A percentile compares a stretch with the other conserved stretches of the same genome.
phyloP scores from a whole-genome alignment of 2,329 filamentous ascomycete genomes.

The Hymenoscyphus repandus region DNA sequence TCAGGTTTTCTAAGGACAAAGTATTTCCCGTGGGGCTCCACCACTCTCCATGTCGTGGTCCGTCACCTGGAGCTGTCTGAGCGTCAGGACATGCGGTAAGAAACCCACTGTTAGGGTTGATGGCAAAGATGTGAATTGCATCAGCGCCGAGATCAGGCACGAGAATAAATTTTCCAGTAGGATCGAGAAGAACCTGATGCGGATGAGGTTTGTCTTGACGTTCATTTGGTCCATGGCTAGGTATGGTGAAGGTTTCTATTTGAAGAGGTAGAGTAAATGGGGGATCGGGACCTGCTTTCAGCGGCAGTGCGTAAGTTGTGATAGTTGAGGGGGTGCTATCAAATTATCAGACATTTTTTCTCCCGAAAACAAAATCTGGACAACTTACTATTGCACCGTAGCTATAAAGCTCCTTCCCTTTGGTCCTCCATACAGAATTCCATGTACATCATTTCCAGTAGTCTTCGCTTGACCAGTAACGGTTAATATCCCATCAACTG shows the following conservation, averaged over 20 bases:
- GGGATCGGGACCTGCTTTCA: slow-evolving; percentile 5
- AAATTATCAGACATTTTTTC: slow-evolving; percentile 1
- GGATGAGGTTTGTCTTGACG: slow-evolving; percentile 40
- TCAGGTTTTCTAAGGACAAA: background rate
- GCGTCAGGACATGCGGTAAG: slow-evolving; percentile 35
- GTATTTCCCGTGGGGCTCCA: slow-evolving; percentile 28
- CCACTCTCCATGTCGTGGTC: slow-evolving; percentile 47
- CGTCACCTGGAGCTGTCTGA: slow-evolving; percentile 35
- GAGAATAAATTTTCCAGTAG: slow-evolving; percentile 42
- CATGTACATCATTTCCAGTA: slow-evolving; percentile 13
- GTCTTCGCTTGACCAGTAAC: slow-evolving; percentile 26
- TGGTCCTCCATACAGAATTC: slow-evolving; percentile 12
- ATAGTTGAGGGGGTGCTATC: slow-evolving; percentile 12
- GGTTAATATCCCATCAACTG: slow-evolving; percentile 34
- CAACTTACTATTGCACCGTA: slow-evolving; percentile 16
- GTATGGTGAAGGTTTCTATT: slow-evolving; percentile 35
- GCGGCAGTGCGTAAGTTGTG: slow-evolving; percentile 18
- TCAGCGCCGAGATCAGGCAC: slow-evolving; percentile 48
- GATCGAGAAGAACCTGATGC: slow-evolving; percentile 46
- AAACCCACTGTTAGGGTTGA: slow-evolving; percentile 35
- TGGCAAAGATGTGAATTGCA: slow-evolving; percentile 40
- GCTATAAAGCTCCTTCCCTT: slow-evolving; percentile 16
- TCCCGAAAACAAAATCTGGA: background rate
- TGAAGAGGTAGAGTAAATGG: slow-evolving; percentile 26
- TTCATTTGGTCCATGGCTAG: slow-evolving; percentile 28